Base-by-base conservation (phyloP, 768 basidiomycete species). In the Suillus luteus region DNA sequence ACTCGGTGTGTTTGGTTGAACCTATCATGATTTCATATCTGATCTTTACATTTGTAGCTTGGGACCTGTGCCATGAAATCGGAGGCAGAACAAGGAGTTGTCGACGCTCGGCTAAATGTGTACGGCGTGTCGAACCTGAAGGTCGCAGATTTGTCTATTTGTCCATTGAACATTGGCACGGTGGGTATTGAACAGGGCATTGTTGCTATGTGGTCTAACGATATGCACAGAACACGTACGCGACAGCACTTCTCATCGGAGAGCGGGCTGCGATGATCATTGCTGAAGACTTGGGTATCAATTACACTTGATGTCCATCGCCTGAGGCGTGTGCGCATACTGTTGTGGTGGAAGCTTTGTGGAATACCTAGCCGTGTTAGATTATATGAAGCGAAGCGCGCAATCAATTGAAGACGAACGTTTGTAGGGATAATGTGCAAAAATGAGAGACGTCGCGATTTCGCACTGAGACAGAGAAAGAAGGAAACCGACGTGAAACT, bases 61-160 rank as follows among this genome's bases (percentile, higher is more conserved):
- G 87, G 87, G 46, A 89, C 87, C 0, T 89, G 87, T 63, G 82
- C 86, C 1, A 89, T 90, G 88, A 88, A 86, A 70, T 80, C 85
- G 3, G 80, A 82, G 22, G 79, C 83, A 17, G 62, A 79, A 43
- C 83, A 81, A 5, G 88, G 88, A 15, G 89, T 90, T 4, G 85
- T 91, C 8, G 86, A 91, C 68, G 59, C 81, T 35, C 75, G 76
- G n/a, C 73, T 90, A 46, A 86, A 86, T 65, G 87, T 91, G 14
- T 88, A 90, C 65, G 87, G 86, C 0, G 79, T 85, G 1, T 65
- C 76, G 66, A 80, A 80, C 35, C 75, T 90, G 58, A 87, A 89
- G 69, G 81, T 91, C 31, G 86, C 84, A 54, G 86, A 83, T 80
- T 48, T 82, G 40, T 81, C 82, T 3, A 76, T 81, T 57, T 68